A percentile compares a stretch with the other conserved stretches of the same genome.
phyloP scores from a whole-genome alignment of 139 green algal genomes.

The Nannochloris sp. region DNA sequence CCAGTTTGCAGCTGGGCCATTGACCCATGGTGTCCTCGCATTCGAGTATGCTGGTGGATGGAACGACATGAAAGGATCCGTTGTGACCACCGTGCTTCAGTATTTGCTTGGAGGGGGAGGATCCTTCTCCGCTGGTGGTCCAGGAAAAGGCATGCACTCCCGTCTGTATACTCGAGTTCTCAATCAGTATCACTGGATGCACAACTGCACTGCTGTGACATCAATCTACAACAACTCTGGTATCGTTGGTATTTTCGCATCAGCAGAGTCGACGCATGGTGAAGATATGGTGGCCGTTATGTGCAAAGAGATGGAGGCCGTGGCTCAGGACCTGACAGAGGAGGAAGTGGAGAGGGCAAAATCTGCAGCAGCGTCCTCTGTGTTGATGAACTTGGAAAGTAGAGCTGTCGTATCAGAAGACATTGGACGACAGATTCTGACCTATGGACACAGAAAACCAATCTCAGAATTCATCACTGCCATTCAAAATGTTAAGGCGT shows the following conservation, averaged over 20 bases:
- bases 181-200: conserved; percentile 64
- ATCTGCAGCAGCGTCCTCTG: conserved; percentile 52
- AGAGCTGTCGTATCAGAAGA: conserved; percentile 85
- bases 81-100: conserved; percentile 76
- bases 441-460: conserved; percentile 66
- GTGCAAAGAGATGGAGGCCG: conserved; percentile 34
- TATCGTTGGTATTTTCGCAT: conserved; percentile 68
- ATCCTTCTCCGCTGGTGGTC: conserved; percentile 78
- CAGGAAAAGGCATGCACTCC: conserved; percentile 97
- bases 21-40: conserved; percentile 56
- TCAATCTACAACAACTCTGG: conserved; percentile 85
- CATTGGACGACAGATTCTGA: conserved; percentile 91
- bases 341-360: conserved; percentile 87
- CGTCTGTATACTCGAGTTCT: conserved; percentile 91
- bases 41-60: conserved; percentile 80
- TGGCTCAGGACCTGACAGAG: conserved; percentile 47
- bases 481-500: conserved; percentile 29
- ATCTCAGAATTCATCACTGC: conserved; percentile 34
- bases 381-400: conserved; percentile 92
- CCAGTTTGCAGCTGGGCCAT: conserved; percentile 16
- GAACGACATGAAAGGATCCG: conserved; percentile 72
- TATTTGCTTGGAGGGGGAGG: conserved; percentile 87
- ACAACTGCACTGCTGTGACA: conserved; percentile 81
- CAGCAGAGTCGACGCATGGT: conserved; percentile 31
- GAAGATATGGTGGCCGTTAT: conserved; percentile 45